Conservation (phyloP, 768 basidiomycete species). For the Lepiota brunneoincarnata region DNA sequence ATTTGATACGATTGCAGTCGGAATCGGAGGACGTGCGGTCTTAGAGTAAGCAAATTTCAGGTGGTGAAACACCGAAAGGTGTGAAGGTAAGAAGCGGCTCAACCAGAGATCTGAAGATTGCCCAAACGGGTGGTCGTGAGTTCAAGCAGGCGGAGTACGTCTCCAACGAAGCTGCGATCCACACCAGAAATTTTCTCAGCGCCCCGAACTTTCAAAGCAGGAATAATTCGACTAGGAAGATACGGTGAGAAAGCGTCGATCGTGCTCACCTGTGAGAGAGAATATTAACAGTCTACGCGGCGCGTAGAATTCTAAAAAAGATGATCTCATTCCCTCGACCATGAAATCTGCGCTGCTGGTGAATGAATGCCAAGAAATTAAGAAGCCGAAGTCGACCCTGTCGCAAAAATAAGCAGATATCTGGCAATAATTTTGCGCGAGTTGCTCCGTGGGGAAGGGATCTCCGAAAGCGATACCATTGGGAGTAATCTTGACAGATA, state of each 20-base stretch:
- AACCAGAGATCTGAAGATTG: neutral
- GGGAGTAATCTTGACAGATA: neutral
- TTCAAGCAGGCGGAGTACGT: neutral
- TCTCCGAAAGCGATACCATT: neutral
- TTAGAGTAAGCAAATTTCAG: constrained; percentile 1
- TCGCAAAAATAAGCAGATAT: neutral
- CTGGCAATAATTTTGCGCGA: neutral
- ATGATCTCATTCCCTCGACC: neutral
- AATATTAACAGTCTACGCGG: neutral
- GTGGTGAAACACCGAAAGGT: neutral
- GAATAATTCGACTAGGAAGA: neutral
- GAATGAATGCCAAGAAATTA: constrained; percentile 5
- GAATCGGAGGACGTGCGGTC: neutral
- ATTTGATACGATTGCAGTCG: neutral
- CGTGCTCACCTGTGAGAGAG: neutral
- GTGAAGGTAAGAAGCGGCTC: neutral
- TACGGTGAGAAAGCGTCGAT: neutral
- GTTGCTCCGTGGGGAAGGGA: neutral
- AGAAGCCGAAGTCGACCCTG: neutral
- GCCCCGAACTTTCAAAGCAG: neutral
- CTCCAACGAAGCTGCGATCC: neutral
- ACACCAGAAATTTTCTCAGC: neutral
- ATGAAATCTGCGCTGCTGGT: neutral
- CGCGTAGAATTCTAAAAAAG: neutral
- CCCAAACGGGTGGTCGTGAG: neutral